Base-by-base conservation (phyloP, 1,284 basidiomycete genomes). In the Hemileia vastatrix region DNA sequence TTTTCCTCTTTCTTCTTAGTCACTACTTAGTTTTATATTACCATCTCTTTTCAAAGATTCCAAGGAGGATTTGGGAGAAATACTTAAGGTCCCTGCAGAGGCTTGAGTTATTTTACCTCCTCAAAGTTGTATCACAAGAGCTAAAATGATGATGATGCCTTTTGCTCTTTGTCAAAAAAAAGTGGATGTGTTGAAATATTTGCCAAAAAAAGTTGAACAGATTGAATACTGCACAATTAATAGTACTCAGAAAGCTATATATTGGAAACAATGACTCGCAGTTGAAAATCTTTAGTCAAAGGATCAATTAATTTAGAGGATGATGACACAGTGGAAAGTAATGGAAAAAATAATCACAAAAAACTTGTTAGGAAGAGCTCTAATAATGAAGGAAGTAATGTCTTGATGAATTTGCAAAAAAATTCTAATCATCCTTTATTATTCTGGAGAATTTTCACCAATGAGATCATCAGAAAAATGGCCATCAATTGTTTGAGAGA, bases 101-200 rank as follows among this genome's bases (percentile, higher is more conserved):
- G 86, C 86, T 8, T 88, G 88, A 66, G 84, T 88, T 54, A 88
- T 87, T 47, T 76, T 95, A 47, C 84, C 98, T 11, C 88, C 92
- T 4, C 85, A 89, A 73, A 87, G 92, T 74, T 85, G 93, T 51
- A 88, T 96, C 24, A 88, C 90, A 54, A 80, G 94, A 60, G 95
- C 95, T 4, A 95, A 97, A 78, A 91, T 88, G 76, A 96, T 99
- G 92, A 92, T 99, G 86, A 93, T 90, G 15, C 95, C 95, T 0
- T 99, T 99, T 75, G 93, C 98, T 27, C 82, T 99, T 19, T 87
- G 95, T 21, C 83, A 95, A 53, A 84, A 93, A 67, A 99, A 99
- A 78, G 89, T 92, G 67, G 75, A 94, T 84, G 94, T 99, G 1
- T 81, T 98, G 36, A 86, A 86, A 71, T 91, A 95, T 66, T 82